Conservation (phyloP, 2,329 filamentous ascomycete species). For the Diaporthe sp. region DNA sequence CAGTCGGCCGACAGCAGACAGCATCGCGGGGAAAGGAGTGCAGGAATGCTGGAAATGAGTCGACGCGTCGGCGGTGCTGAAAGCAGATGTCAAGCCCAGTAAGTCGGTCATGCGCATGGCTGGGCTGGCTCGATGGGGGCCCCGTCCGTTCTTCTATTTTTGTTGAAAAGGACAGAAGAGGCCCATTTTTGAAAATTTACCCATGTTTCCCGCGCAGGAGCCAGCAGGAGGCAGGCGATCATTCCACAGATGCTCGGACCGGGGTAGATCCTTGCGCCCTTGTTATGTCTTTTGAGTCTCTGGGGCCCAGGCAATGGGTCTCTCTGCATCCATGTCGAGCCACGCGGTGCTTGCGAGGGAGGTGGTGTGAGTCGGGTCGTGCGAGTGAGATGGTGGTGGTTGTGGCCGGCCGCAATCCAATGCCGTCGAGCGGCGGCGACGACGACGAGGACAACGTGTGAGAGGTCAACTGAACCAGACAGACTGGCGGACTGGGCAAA, state of each 20-base stretch:
- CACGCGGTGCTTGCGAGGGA: constrained; percentile 34
- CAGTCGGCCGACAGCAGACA: constrained; percentile 3
- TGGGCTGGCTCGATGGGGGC: constrained; percentile 23
- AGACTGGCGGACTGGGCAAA: constrained; percentile 4
- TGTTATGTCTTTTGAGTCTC: background rate
- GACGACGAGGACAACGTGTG: constrained; percentile 1
- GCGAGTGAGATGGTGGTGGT: background rate
- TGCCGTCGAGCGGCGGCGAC: background rate
- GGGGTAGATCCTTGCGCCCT: constrained; percentile 3
- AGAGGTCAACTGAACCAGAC: constrained; percentile 5
- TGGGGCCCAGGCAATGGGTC: background rate
- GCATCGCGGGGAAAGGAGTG: constrained; percentile 16
- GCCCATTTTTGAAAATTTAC: constrained; percentile 28
- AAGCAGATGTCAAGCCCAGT: constrained; percentile 25
- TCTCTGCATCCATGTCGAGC: constrained; percentile 38
- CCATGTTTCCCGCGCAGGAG: constrained; percentile 31
- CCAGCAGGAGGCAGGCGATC: constrained; percentile 28
- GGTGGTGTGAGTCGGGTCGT: constrained; percentile 18
- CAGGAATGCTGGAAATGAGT: constrained; percentile 28
- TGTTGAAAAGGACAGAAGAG: constrained; percentile 19
- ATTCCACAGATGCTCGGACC: constrained; percentile 24
- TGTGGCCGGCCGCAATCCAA: background rate
- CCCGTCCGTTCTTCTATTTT: constrained; percentile 32
- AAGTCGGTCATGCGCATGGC: constrained; percentile 24
- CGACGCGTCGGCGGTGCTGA: constrained; percentile 29